phyloP scores from a whole-genome alignment of 1,139 yeast species.

The Geotrichum bryndzae region DNA sequence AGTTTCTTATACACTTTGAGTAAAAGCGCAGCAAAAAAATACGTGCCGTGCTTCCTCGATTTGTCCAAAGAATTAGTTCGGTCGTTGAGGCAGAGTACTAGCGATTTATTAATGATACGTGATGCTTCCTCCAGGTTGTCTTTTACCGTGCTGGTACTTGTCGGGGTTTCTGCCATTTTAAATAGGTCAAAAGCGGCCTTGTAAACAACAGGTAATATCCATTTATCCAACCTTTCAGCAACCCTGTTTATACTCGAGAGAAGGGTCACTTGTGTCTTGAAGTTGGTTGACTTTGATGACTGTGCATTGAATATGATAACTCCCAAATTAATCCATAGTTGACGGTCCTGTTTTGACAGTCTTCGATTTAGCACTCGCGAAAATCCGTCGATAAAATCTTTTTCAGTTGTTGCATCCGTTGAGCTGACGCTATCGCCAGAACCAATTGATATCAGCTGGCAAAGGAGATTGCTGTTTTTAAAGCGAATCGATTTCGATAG shows the following conservation, averaged over 20 bases:
- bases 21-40: slow-evolving; percentile 65
- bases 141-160: neutral
- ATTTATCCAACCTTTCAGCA: slow-evolving; percentile 55
- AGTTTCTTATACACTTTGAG: slow-evolving; percentile 65
- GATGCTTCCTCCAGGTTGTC: slow-evolving; percentile 51
- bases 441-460: neutral
- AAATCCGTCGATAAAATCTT: neutral
- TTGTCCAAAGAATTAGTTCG: slow-evolving; percentile 45
- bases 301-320: neutral
- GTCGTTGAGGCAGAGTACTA: slow-evolving; percentile 75
- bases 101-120: slow-evolving; percentile 56
- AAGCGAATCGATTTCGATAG: neutral
- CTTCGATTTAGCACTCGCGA: neutral
- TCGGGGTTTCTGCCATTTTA: neutral
- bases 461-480: neutral
- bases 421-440: neutral
- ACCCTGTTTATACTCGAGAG: slow-evolving; percentile 42
- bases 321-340: neutral
- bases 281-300: neutral
- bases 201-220: slow-evolving; percentile 54
- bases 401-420: neutral
- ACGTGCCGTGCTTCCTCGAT: slow-evolving; percentile 50
- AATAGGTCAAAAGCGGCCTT: neutral
- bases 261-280: slow-evolving; percentile 8
- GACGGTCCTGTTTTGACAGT: neutral